Conservation (phyloP, 306 rosid species). For the Castanospermum australe region DNA sequence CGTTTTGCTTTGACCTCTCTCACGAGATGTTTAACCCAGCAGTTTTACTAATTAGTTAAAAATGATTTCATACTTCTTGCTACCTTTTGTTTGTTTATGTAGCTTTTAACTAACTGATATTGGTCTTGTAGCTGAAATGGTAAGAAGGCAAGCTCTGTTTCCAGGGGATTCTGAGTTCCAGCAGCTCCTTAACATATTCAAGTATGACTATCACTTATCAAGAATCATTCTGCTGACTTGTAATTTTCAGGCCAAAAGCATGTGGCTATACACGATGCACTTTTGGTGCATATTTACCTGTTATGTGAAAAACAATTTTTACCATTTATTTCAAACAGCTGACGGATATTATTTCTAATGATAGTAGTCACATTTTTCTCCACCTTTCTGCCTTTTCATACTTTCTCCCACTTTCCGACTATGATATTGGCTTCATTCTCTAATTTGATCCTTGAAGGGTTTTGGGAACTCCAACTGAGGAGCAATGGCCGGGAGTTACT, state of each 20-base stretch:
- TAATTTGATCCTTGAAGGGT: conserved; percentile 44
- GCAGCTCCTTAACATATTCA: conserved; percentile 88
- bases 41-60: not conserved
- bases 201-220: conserved; percentile 30
- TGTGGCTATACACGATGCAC: not conserved
- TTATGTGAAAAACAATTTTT: not conserved
- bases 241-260: not conserved
- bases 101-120: not conserved
- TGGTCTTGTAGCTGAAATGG: conserved; percentile 78
- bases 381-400: not conserved
- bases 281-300: not conserved
- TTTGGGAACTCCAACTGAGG: conserved; percentile 86
- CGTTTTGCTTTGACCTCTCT: not conserved
- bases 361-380: not conserved
- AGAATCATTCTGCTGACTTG: not conserved
- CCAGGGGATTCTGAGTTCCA: conserved; percentile 96
- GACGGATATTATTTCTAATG: not conserved
- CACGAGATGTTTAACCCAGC: not conserved
- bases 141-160: conserved; percentile 78
- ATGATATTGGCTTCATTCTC: not conserved
- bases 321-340: not conserved
- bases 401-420: not conserved
- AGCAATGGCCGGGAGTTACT: conserved; percentile 87
- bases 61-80: not conserved
- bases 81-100: not conserved